These are phyloP conservation scores for Scheffersomyces spartinae DNA, from an alignment of 805 yeast genomes.

Conservation along the genomic window DNA sequence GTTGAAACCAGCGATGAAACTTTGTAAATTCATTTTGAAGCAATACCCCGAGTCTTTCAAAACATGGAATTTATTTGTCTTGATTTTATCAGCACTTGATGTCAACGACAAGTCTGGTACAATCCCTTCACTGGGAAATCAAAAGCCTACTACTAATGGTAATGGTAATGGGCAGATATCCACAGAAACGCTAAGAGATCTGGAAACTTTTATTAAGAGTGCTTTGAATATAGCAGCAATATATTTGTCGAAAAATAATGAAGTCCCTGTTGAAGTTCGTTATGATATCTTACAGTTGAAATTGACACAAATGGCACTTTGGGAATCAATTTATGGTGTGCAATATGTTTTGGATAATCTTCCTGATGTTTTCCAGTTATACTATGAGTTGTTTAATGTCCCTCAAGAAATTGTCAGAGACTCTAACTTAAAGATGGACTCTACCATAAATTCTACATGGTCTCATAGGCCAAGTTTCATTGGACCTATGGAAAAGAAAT, in stretches of 20 bases:
- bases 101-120: slow-evolving; percentile 19
- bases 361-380: slow-evolving; percentile 55
- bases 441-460: slow-evolving; percentile 14
- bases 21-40: slow-evolving; percentile 38
- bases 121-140: slow-evolving; percentile 1
- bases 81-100: slow-evolving; percentile 53
- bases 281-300: slow-evolving; percentile 56
- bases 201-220: slow-evolving; percentile 45
- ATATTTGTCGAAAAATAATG: slow-evolving; percentile 1
- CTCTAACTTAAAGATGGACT: not conserved
- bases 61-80: slow-evolving; percentile 56
- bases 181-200: slow-evolving; percentile 20
- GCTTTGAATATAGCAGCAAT: slow-evolving; percentile 33
- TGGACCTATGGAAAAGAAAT: slow-evolving; percentile 13
- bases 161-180: slow-evolving; percentile 2
- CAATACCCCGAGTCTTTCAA: slow-evolving; percentile 43
- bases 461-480: slow-evolving; percentile 30
- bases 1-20: slow-evolving; percentile 30
- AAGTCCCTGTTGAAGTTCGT: slow-evolving; percentile 1
- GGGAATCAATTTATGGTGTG: slow-evolving; percentile 49
- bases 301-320: slow-evolving; percentile 61
- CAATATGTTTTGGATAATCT: slow-evolving; percentile 48
- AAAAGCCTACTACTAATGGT: slow-evolving; percentile 1
- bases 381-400: slow-evolving; percentile 32
- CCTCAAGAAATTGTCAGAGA: not conserved